These are phyloP conservation scores for Allomyces macrogynus DNA, from an alignment of 192 early-diverging fungal genomes.

Conservation along the genomic window DNA sequence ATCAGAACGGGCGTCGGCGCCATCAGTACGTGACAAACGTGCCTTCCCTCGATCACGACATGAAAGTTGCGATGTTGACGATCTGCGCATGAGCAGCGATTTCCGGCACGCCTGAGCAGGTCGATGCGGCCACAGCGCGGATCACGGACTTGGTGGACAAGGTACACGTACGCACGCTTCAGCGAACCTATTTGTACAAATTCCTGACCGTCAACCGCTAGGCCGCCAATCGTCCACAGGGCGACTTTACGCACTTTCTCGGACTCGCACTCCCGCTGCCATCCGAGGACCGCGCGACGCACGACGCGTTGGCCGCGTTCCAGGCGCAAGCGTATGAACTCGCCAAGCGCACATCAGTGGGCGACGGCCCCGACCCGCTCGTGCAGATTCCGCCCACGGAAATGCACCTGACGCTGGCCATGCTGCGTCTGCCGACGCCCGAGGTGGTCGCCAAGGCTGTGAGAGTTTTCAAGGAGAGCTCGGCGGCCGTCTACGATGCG, in stretches of 20 bases:
- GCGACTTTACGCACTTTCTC: neutral
- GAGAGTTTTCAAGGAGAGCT: neutral
- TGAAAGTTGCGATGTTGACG: neutral
- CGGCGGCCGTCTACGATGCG: neutral
- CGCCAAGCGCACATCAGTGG: neutral
- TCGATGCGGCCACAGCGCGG: neutral
- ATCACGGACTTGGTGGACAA: neutral
- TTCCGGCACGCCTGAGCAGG: neutral
- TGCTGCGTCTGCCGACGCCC: neutral
- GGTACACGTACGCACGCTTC: too few relatives aligned
- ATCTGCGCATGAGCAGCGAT: neutral
- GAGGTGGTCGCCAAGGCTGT: neutral
- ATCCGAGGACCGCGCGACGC: neutral
- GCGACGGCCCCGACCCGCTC: neutral
- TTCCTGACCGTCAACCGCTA: too few relatives aligned
- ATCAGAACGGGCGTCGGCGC: neutral
- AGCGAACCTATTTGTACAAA: too few relatives aligned
- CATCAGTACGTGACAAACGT: neutral
- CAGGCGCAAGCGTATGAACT: neutral
- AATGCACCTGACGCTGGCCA: neutral
- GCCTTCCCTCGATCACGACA: neutral
- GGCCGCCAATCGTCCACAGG: neutral
- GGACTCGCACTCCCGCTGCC: neutral
- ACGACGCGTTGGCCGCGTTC: neutral
- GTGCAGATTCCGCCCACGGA: neutral